A percentile compares a stretch with the other conserved stretches of the same genome.
phyloP scores from a whole-genome alignment of 1,284 basidiomycete genomes.

The Trichosporon ovoides region DNA sequence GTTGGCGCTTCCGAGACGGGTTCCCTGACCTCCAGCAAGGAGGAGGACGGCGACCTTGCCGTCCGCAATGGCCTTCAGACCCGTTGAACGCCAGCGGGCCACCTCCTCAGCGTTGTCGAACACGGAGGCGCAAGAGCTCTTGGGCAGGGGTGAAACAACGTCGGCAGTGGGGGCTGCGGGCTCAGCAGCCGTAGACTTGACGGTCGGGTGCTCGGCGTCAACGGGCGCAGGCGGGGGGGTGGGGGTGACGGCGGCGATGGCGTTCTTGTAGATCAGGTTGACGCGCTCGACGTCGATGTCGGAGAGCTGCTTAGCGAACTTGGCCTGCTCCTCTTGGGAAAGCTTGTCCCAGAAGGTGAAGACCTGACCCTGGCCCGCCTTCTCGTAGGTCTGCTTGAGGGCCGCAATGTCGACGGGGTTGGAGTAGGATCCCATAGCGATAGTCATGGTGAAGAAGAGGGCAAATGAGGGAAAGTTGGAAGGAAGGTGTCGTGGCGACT shows the following conservation, averaged over 20 bases:
- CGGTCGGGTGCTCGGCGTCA: slow-evolving; percentile 37
- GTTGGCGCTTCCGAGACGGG: slow-evolving; percentile 80
- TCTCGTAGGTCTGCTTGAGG: slow-evolving; percentile 57
- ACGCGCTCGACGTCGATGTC: slow-evolving; percentile 83
- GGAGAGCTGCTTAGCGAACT: slow-evolving; percentile 69
- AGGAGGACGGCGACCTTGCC: slow-evolving; percentile 87
- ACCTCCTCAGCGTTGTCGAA: slow-evolving; percentile 58
- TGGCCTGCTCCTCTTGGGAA: slow-evolving; percentile 59
- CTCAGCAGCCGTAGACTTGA: slow-evolving; percentile 25
- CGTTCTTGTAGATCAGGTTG: slow-evolving; percentile 77
- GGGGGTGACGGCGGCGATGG: slow-evolving; percentile 62
- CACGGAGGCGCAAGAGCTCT: slow-evolving; percentile 62
- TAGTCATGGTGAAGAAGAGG: neutral
- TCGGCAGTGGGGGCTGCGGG: slow-evolving; percentile 28
- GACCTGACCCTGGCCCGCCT: slow-evolving; percentile 82
- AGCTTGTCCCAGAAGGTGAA: slow-evolving; percentile 80
- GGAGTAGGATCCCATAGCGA: neutral
- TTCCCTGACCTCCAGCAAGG: slow-evolving; percentile 98
- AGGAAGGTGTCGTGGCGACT: neutral
- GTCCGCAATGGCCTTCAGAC: slow-evolving; percentile 71
- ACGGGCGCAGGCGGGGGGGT: slow-evolving; percentile 35
- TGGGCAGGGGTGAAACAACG: slow-evolving; percentile 61
- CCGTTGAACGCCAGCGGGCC: slow-evolving; percentile 65
- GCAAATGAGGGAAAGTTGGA: neutral
- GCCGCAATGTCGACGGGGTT: slow-evolving; percentile 26